Conservation (phyloP, 192 early-diverging fungal species). For the Physocladia obscura region DNA sequence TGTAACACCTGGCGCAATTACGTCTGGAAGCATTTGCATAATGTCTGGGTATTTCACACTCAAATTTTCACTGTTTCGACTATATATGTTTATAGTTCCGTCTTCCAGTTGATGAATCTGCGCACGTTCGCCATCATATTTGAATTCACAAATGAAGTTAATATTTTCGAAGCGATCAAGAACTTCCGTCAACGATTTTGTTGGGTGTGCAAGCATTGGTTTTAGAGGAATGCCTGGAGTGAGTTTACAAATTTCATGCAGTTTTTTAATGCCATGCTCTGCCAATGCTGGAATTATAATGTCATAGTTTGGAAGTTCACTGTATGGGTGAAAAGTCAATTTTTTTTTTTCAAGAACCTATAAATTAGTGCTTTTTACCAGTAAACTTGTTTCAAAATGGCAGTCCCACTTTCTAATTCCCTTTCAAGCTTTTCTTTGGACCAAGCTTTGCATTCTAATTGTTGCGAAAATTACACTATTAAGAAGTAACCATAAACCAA, state of each 20-base stretch:
- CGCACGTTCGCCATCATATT: slow-evolving; percentile 96
- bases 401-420: slow-evolving; percentile 48
- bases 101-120: slow-evolving; percentile 86
- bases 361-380: slow-evolving; percentile 45
- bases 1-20: slow-evolving; percentile 52
- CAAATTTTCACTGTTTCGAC: slow-evolving; percentile 94
- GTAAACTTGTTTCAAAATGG: slow-evolving; percentile 66
- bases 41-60: slow-evolving; percentile 92
- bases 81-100: slow-evolving; percentile 80
- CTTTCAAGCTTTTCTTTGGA: slow-evolving; percentile 48
- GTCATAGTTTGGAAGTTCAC: slow-evolving; percentile 92
- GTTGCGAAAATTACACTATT: slow-evolving; percentile 1
- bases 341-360: neutral
- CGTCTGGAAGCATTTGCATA: slow-evolving; percentile 71
- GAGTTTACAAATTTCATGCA: slow-evolving; percentile 81
- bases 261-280: slow-evolving; percentile 66
- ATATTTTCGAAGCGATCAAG: slow-evolving; percentile 90
- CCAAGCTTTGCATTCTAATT: slow-evolving; percentile 34
- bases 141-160: slow-evolving; percentile 96
- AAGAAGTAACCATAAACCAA: slow-evolving; percentile 1
- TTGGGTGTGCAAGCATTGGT: slow-evolving; percentile 99
- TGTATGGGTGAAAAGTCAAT: slow-evolving; percentile 23
- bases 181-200: slow-evolving; percentile 89
- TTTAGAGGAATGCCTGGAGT: slow-evolving; percentile 95
- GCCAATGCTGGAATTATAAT: slow-evolving; percentile 84